phyloP scores from a whole-genome alignment of 345 rosid genomes.

The Mercurialis annua region DNA sequence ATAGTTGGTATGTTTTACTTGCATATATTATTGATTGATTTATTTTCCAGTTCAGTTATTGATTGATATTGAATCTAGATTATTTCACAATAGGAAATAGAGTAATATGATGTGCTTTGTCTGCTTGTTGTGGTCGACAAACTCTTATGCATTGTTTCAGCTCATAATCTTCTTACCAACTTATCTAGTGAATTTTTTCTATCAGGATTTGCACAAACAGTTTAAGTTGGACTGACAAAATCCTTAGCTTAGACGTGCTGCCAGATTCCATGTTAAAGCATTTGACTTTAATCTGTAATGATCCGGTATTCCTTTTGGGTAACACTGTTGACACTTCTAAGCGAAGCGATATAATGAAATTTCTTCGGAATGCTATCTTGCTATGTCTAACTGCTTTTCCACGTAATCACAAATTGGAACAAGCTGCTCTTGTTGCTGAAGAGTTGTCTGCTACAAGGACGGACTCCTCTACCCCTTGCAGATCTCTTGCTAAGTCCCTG shows the following conservation, averaged over 20 bases:
- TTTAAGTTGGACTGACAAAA: constrained; percentile 75
- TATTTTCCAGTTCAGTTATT: neutral
- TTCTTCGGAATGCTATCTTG: constrained; percentile 76
- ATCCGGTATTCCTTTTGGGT: constrained; percentile 47
- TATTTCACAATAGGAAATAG: neutral
- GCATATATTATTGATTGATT: neutral
- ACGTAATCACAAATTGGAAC: constrained; percentile 67
- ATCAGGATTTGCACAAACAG: constrained; percentile 73
- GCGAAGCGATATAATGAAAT: constrained; percentile 61
- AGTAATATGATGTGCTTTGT: neutral
- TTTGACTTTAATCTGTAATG: constrained; percentile 40
- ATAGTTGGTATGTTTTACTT: neutral
- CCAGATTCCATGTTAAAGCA: constrained; percentile 49
- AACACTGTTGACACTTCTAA: constrained; percentile 42
- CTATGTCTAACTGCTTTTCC: constrained; percentile 79
- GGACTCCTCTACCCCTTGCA: constrained; percentile 72
- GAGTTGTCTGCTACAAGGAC: constrained; percentile 57
- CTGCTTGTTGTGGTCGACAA: neutral
- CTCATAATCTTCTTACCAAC: neutral
- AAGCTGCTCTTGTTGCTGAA: constrained; percentile 89
- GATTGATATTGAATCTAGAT: neutral
- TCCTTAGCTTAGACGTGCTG: constrained; percentile 55
- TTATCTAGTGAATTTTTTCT: constrained; percentile 3
- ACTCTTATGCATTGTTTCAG: too few species aligned
- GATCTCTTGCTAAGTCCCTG: constrained; percentile 78